phyloP scores from a whole-genome alignment of 805 yeast genomes.

The Candida manassasensis region DNA sequence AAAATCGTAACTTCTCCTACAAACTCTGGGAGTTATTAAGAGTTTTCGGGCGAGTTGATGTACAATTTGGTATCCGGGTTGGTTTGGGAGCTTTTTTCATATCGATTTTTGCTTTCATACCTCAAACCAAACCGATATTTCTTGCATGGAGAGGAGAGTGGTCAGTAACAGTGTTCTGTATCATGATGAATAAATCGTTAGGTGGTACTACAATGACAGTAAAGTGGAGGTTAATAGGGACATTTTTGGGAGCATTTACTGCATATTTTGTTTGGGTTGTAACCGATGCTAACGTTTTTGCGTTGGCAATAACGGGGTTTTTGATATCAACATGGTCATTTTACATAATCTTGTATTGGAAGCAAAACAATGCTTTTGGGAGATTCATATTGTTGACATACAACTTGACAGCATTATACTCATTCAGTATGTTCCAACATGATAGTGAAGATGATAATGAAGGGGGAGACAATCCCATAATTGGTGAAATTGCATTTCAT shows the following conservation, averaged over 20 bases:
- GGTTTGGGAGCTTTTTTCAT: conserved; percentile 70
- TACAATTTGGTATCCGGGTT: conserved; percentile 74
- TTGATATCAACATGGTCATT: conserved; percentile 44
- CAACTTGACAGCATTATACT: conserved; percentile 72
- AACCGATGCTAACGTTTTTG: conserved; percentile 50
- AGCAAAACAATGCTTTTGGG: conserved; percentile 57
- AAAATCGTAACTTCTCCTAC: conserved; percentile 10
- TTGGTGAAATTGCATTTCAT: conserved; percentile 72
- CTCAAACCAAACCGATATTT: conserved; percentile 49
- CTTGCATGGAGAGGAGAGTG: conserved; percentile 75
- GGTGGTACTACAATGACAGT: conserved; percentile 83
- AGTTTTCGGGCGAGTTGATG: conserved; percentile 56
- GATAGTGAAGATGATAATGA: conserved; percentile 59
- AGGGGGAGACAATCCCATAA: conserved; percentile 65
- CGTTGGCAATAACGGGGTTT: conserved; percentile 48
- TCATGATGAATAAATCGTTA: conserved; percentile 78
- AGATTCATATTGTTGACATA: conserved; percentile 69
- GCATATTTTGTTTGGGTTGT: conserved; percentile 60
- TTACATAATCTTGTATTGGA: conserved; percentile 67
- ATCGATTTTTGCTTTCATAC: conserved; percentile 63
- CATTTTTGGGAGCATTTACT: conserved; percentile 60
- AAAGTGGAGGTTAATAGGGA: conserved; percentile 70
- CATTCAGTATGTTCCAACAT: conserved; percentile 60
- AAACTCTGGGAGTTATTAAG: conserved; percentile 48
- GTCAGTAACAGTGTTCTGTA: conserved; percentile 77